Evolutionary conservation across 352 stramenopile genomes (phyloP).

Genomic region (Pythium plurisporium): DNA sequence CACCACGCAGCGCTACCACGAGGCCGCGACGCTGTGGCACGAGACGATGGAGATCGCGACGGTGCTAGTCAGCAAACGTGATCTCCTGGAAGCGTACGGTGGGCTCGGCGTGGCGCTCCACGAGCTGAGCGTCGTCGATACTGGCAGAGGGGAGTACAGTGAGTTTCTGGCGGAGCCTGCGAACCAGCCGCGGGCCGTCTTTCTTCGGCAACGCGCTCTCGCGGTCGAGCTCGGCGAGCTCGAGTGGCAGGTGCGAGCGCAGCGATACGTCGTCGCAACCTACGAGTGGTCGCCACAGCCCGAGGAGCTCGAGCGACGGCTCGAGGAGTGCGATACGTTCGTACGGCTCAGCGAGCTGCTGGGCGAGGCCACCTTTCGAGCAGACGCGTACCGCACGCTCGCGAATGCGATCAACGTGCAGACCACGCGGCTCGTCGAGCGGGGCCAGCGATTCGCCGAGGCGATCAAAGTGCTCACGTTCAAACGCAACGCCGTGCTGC

Average conservation of each 20-base stretch:
- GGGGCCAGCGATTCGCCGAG: constrained; percentile 36
- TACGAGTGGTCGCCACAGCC: constrained; percentile 38
- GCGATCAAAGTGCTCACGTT: constrained; percentile 41
- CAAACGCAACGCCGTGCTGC: constrained; percentile 31
- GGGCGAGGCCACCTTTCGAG: constrained; percentile 28
- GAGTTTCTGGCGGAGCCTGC: constrained; percentile 8
- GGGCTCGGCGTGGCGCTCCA: constrained; percentile 40
- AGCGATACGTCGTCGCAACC: constrained; percentile 40
- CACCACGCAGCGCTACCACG: constrained; percentile 32
- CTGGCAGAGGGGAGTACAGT: not conserved
- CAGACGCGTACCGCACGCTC: constrained; percentile 44
- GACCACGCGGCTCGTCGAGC: constrained; percentile 29
- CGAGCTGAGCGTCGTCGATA: constrained; percentile 23
- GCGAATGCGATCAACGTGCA: constrained; percentile 57
- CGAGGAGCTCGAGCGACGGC: constrained; percentile 32
- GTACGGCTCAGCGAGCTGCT: constrained; percentile 43
- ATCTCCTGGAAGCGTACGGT: constrained; percentile 41
- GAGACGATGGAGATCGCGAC: constrained; percentile 45
- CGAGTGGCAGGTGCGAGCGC: constrained; percentile 42
- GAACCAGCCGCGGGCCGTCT: constrained; percentile 32
- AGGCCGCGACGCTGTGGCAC: constrained; percentile 48
- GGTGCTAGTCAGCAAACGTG: constrained; percentile 32
- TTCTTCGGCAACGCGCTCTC: constrained; percentile 39
- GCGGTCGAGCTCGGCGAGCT: constrained; percentile 37
- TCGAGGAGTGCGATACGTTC: constrained; percentile 45